Base-by-base conservation (phyloP, 345 rosid species). In the Euphorbia lathyris region DNA sequence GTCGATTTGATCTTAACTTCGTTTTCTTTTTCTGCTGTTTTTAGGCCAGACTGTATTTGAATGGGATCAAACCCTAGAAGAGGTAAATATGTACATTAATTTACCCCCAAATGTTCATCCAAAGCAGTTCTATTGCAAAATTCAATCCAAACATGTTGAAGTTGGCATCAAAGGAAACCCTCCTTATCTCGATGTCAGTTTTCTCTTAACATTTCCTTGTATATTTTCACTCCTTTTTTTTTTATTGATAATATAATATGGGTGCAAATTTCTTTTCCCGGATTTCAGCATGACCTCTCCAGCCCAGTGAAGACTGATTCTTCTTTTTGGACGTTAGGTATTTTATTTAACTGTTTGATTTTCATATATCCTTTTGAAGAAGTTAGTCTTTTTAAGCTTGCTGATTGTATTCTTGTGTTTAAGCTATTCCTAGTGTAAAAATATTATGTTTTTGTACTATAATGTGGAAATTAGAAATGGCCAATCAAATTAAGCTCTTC, bases 91-190 rank as follows among this genome's bases (percentile, higher is more conserved):
- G 61, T 95, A 95, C 78, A 86, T 92, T 57, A 84, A 62, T 30
- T 72, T 87, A 53, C 97, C 98, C 0, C 89, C 90, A 2, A 90
- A 87, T 68, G 83, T 90, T 74, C 84, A 58, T 32, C 66, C 94
- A 9, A 92, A 95, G 87, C 88, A 80, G 29, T 89, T 92, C 69
- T 85, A 84, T 70, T 95, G 96, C 83, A 92, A 85, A 82, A 86
- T 92, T 74, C 80, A 90, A 68, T 85, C 94, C 40, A 90, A 87
- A 63, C 98, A 95, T 78, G 58, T 95, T 69, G 96, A 90, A 82
- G 79, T 95, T 63, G 94, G 99, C 69, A 90, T 95, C 93, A 90
- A 88, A 75, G 97, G 98, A 84, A 92, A 88, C 82, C 88, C 98
- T 77, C 98, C 97, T 62, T 95, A 85, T 73, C 96, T 95, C 82